Percentiles rank a stretch among this genome's conserved stretches.
Conservation (phyloP, 2,329 filamentous ascomycete species). For the Exophiala calicioides region DNA sequence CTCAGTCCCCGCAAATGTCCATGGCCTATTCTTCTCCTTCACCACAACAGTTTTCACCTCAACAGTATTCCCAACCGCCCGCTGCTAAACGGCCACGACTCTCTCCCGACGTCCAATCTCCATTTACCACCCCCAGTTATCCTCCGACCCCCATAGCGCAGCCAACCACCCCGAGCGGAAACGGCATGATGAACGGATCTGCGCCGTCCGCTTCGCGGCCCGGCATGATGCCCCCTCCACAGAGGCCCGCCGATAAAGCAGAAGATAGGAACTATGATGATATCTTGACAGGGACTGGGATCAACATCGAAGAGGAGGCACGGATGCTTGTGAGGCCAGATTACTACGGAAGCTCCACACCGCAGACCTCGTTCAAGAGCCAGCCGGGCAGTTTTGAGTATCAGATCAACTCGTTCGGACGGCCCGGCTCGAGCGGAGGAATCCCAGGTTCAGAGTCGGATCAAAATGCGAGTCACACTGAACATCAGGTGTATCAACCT, state of each 20-base stretch:
- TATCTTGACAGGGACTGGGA: constrained; percentile 25
- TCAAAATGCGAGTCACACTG: constrained; percentile 9
- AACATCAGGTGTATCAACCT: constrained; percentile 15
- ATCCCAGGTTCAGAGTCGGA: constrained; percentile 4
- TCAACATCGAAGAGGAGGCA: constrained; percentile 30
- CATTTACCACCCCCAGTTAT: constrained; percentile 46
- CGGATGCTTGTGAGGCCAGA: constrained; percentile 23
- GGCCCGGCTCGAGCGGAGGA: constrained; percentile 14
- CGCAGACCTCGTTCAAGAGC: constrained; percentile 12
- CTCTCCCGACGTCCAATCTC: constrained; percentile 67
- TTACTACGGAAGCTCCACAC: constrained; percentile 21
- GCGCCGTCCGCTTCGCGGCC: constrained; percentile 44
- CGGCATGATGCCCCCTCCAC: constrained; percentile 64
- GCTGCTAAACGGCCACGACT: constrained; percentile 73
- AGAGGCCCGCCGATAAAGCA: constrained; percentile 48
- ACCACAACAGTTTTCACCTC: constrained; percentile 60
- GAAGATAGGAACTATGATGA: constrained; percentile 28
- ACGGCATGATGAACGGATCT: constrained; percentile 57
- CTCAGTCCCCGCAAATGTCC: constrained; percentile 26
- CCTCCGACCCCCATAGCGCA: constrained; percentile 41
- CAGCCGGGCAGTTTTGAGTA: constrained; percentile 15
- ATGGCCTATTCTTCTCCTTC: constrained; percentile 59
- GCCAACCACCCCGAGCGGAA: constrained; percentile 29
- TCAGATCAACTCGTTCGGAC: constrained; percentile 18
- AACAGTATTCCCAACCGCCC: constrained; percentile 50